Evolutionary conservation across 768 basidiomycete species (phyloP).

Genomic region (Cyclocybe cylindracea): DNA sequence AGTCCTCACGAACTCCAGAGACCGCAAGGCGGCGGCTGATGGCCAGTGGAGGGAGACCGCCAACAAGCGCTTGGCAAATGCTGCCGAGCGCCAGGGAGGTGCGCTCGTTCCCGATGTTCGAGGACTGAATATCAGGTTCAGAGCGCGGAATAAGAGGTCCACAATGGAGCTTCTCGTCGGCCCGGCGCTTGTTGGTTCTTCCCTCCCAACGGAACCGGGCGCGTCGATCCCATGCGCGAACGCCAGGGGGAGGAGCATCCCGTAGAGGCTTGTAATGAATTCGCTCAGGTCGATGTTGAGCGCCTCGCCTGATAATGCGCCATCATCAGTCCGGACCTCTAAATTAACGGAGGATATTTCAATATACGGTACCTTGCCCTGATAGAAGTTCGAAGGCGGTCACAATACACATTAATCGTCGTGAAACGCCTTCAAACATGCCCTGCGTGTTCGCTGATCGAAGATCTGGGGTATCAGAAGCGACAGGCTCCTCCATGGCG

Average conservation of each 20-base stretch:
- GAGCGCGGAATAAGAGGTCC: slow-evolving; percentile 85
- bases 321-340: too few relatives aligned
- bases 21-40: slow-evolving; percentile 58
- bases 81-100: slow-evolving; percentile 78
- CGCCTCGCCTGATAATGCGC: slow-evolving; percentile 74
- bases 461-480: slow-evolving; percentile 14
- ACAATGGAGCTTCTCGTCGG: slow-evolving; percentile 36
- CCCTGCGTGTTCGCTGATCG: slow-evolving; percentile 13
- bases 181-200: slow-evolving; percentile 12
- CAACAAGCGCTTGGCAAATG: slow-evolving; percentile 93
- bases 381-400: slow-evolving; percentile 97
- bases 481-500: slow-evolving; percentile 46
- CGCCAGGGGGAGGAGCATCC: slow-evolving; percentile 75
- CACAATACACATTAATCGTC: slow-evolving; percentile 81
- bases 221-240: slow-evolving; percentile 64
- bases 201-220: slow-evolving; percentile 5
- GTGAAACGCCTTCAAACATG: slow-evolving; percentile 42
- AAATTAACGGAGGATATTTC: slow-evolving; percentile 3
- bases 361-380: slow-evolving; percentile 75
- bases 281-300: slow-evolving; percentile 93
- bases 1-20: slow-evolving; percentile 71
- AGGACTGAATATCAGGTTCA: slow-evolving; percentile 81
- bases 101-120: slow-evolving; percentile 53
- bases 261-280: slow-evolving; percentile 84
- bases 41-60: slow-evolving; percentile 83